A percentile compares a stretch with the other conserved stretches of the same genome.
Conservation (phyloP, 2,329 filamentous ascomycete species). For the Cladosporium colombiae region DNA sequence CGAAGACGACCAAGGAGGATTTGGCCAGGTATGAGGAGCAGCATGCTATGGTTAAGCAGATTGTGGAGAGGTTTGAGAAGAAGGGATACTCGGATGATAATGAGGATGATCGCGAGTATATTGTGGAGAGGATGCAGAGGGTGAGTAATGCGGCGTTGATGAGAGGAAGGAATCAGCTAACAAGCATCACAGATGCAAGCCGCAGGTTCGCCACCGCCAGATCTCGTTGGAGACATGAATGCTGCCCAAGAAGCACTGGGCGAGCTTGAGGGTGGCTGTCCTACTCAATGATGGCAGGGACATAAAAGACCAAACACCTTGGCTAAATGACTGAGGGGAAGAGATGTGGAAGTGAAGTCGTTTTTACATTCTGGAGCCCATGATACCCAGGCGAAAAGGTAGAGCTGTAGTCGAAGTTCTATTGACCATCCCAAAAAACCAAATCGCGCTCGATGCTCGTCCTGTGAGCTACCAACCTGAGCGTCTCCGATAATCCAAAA, state of each 20-base stretch:
- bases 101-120: conserved; percentile 79
- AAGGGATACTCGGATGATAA: conserved; percentile 80
- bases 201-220: conserved; percentile 83
- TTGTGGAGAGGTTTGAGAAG: conserved; percentile 85
- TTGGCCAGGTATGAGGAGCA: conserved; percentile 80
- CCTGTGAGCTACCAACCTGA: conserved; percentile 11
- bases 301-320: not conserved
- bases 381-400: conserved; percentile 18
- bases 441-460: conserved; percentile 3
- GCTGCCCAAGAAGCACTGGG: conserved; percentile 70
- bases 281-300: conserved; percentile 54
- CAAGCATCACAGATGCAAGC: conserved; percentile 81
- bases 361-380: conserved; percentile 20
- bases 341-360: not conserved
- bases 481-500: conserved; percentile 22
- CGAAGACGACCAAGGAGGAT: conserved; percentile 72
- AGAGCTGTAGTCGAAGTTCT: not conserved
- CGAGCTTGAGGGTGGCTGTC: conserved; percentile 61
- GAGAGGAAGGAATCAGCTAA: not conserved
- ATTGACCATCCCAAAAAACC: not conserved
- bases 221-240: conserved; percentile 87
- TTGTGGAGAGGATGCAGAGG: conserved; percentile 97
- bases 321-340: not conserved
- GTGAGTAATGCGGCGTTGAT: conserved; percentile 51
- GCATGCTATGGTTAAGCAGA: conserved; percentile 75